These are phyloP conservation scores for Cinnamomum chago DNA, from an alignment of 164 flowering plant species.

Conservation along the genomic window DNA sequence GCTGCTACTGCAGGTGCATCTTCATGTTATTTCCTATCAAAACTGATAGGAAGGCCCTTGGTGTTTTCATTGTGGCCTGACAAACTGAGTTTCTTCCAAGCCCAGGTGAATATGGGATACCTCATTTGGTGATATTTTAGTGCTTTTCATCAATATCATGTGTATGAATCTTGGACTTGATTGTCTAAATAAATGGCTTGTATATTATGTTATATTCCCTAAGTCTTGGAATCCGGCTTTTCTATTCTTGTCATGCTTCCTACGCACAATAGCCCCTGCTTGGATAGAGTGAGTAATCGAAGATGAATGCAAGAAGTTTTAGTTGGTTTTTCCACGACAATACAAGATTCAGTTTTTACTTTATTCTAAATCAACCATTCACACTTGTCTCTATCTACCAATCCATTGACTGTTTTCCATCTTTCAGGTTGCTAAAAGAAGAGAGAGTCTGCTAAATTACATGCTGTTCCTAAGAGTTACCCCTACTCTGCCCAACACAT, in stretches of 20 bases:
- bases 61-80: conserved; percentile 86
- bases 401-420: neutral
- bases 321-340: no score
- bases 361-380: no score
- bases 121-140: neutral
- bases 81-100: conserved; percentile 74
- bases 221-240: no score
- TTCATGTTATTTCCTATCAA: conserved; percentile 91
- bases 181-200: no score
- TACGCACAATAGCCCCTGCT: no score
- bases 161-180: neutral
- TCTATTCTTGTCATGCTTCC: no score
- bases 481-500: conserved; percentile 94
- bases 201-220: no score
- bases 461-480: conserved; percentile 93
- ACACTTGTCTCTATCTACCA: no score
- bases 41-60: conserved; percentile 75
- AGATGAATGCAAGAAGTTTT: no score
- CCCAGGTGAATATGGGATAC: conserved; percentile 47
- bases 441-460: conserved; percentile 63
- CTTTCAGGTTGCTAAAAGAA: conserved; percentile 81
- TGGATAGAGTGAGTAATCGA: no score
- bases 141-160: neutral
- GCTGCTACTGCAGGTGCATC: conserved; percentile 97
- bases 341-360: no score